Conservation (phyloP, 108 stramenopile species). For the Nannochloropsis gaditana region DNA sequence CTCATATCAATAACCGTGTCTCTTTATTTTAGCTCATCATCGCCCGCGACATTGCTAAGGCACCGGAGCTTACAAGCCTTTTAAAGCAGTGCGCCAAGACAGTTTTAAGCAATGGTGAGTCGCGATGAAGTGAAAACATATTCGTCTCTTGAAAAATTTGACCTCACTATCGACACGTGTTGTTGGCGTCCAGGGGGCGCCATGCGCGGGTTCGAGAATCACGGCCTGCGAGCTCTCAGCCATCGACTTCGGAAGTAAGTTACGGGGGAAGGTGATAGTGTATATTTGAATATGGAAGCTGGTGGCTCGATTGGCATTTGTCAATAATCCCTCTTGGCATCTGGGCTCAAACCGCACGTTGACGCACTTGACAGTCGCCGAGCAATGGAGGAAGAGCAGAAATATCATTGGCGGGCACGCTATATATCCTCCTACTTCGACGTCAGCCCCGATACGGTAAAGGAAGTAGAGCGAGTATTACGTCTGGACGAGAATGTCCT, state of each 20-base stretch:
- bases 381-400: conserved; percentile 11
- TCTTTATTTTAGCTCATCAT: not conserved
- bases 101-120: not conserved
- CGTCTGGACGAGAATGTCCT: conserved; percentile 12
- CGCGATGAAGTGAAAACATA: too few species aligned
- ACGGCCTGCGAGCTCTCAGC: not conserved
- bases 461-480: conserved; percentile 13
- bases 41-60: conserved; percentile 4
- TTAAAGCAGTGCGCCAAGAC: not conserved
- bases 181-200: not conserved
- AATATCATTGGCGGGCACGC: conserved; percentile 12
- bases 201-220: not conserved
- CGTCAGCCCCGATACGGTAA: not conserved
- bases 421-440: not conserved
- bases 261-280: not conserved
- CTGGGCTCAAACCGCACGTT: too few species aligned
- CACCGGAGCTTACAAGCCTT: conserved; percentile 3
- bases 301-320: too few species aligned
- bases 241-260: conserved; percentile 6
- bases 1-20: not conserved
- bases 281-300: not conserved
- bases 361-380: not conserved
- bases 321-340: too few species aligned
- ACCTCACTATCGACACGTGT: too few species aligned
- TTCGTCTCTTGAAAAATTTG: too few species aligned